Conservation (phyloP, 1,284 basidiomycete genomes). For the Apiotrichum montevideense region DNA sequence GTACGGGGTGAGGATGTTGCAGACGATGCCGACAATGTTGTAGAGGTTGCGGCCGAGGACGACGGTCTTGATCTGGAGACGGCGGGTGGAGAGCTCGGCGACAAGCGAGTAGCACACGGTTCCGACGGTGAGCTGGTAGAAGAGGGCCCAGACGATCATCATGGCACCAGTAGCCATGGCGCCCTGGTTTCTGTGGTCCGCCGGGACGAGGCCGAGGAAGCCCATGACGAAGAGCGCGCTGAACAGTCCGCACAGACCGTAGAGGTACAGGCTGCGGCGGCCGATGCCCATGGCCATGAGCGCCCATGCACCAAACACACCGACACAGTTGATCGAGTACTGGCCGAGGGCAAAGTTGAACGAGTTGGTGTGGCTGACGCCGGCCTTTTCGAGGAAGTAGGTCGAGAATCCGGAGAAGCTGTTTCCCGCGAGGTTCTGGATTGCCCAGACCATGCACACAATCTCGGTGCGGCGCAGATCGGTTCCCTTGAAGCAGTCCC, state of each 20-base stretch:
- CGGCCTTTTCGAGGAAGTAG: conserved; percentile 50
- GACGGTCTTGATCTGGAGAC: conserved; percentile 52
- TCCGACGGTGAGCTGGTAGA: conserved; percentile 45
- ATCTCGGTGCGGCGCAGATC: conserved; percentile 44
- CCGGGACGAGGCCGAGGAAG: conserved; percentile 46
- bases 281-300: conserved; percentile 47
- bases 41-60: conserved; percentile 49
- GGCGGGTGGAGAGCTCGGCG: conserved; percentile 49
- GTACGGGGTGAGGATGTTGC: conserved; percentile 46
- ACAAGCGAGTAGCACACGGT: conserved; percentile 44
- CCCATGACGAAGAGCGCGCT: conserved; percentile 47
- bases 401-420: conserved; percentile 32
- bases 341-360: conserved; percentile 47
- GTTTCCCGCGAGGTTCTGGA: conserved; percentile 43
- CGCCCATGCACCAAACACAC: conserved; percentile 39
- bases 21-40: conserved; percentile 47
- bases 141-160: conserved; percentile 47
- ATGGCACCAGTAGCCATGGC: conserved; percentile 47
- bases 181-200: conserved; percentile 18
- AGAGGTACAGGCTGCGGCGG: conserved; percentile 48
- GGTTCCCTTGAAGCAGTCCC: conserved; percentile 49
- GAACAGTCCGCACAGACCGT: conserved; percentile 41
- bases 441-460: conserved; percentile 40
- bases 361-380: conserved; percentile 40
- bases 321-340: conserved; percentile 34